Conservation (phyloP, 306 rosid genomes). For the Sesbania bispinosa region DNA sequence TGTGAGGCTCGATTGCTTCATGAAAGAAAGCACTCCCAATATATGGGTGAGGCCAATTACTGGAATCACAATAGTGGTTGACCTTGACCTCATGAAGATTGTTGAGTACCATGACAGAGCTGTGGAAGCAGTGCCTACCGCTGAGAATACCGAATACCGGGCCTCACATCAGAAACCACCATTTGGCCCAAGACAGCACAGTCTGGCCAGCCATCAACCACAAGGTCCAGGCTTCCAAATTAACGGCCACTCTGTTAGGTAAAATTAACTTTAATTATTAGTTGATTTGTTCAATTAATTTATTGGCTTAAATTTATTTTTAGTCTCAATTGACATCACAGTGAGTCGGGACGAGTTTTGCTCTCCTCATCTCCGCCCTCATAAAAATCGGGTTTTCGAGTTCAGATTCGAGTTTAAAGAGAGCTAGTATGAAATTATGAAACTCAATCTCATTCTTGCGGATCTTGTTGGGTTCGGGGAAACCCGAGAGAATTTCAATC, state of each 20-base stretch:
- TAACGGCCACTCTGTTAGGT: slow-evolving; percentile 29
- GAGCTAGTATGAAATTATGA: too few species aligned
- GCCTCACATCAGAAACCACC: slow-evolving; percentile 5
- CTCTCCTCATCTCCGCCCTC: too few species aligned
- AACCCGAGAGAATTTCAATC: too few species aligned
- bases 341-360: too few species aligned
- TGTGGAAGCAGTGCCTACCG: slow-evolving; percentile 3
- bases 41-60: slow-evolving; percentile 31
- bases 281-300: too few species aligned
- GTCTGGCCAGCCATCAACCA: slow-evolving; percentile 13
- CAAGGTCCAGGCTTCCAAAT: slow-evolving; percentile 27
- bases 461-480: too few species aligned
- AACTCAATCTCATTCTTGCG: too few species aligned
- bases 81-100: slow-evolving; percentile 24
- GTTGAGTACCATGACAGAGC: slow-evolving; percentile 15
- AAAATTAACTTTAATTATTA: too few species aligned
- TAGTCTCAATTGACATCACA: too few species aligned
- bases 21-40: slow-evolving; percentile 18
- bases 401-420: too few species aligned
- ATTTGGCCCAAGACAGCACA: slow-evolving; percentile 18
- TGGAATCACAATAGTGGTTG: slow-evolving; percentile 17
- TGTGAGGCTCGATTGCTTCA: slow-evolving; percentile 29
- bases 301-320: too few species aligned
- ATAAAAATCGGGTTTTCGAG: too few species aligned
- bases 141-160: slow-evolving; percentile 18